A percentile compares a stretch with the other conserved stretches of the same genome.
Conservation (phyloP, 2,329 filamentous ascomycete species). For the Colletotrichum sp. region DNA sequence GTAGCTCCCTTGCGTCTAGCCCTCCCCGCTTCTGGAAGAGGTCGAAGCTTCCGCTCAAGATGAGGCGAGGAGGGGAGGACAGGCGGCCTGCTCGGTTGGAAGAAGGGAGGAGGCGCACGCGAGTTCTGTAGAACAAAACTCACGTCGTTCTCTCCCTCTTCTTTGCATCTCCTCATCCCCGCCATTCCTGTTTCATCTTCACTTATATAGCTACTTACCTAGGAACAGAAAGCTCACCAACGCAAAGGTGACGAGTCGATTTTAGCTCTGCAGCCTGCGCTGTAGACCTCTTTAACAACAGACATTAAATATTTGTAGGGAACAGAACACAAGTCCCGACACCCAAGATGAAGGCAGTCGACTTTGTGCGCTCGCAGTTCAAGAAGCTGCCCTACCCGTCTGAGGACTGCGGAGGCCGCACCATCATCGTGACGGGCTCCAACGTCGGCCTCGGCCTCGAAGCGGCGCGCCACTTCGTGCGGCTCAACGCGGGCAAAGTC, state of each 20-base stretch:
- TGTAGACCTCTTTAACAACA: not conserved
- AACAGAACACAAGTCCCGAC: not conserved
- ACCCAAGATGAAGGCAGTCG: conserved; percentile 5
- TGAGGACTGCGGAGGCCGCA: conserved; percentile 37
- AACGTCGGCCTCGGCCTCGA: conserved; percentile 49
- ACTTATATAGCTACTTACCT: not conserved
- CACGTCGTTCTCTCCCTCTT: not conserved
- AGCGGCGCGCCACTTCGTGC: conserved; percentile 43
- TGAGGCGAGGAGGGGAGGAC: not conserved
- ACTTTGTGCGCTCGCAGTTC: conserved; percentile 25
- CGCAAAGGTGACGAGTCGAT: not conserved
- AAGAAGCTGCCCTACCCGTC: conserved; percentile 32
- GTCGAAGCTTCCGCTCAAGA: not conserved
- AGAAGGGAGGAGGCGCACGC: not conserved
- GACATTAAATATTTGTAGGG: not conserved
- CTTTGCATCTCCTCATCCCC: not conserved
- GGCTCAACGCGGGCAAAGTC: conserved; percentile 42
- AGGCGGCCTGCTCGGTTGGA: not conserved
- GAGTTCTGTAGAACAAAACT: conserved; percentile 4
- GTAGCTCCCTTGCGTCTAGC: not conserved
- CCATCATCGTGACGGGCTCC: conserved; percentile 47
- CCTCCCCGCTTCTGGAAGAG: not conserved
- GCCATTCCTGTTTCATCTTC: not conserved
- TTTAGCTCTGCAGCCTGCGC: not conserved
- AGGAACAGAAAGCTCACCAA: not conserved